phyloP scores from a whole-genome alignment of 768 basidiomycete genomes.

The Daedaleopsis sinensis region DNA sequence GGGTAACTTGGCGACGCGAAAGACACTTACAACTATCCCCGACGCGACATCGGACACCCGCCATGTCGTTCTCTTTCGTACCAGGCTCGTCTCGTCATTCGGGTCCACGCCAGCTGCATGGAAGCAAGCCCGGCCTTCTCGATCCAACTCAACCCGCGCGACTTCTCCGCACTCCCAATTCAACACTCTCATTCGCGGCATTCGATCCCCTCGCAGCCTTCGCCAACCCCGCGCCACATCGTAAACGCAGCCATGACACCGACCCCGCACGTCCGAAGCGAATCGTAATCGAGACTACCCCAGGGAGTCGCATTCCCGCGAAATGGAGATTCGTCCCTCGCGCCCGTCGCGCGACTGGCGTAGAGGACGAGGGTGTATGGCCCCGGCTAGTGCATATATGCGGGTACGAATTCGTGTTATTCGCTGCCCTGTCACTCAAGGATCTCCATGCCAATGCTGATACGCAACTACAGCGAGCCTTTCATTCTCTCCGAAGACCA shows the following conservation, averaged over 20 bases:
- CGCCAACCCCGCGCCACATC: slow-evolving; percentile 37
- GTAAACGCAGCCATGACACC: slow-evolving; percentile 47
- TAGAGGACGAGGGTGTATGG: slow-evolving; percentile 69
- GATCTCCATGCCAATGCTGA: slow-evolving; percentile 1
- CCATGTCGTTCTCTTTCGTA: slow-evolving; percentile 21
- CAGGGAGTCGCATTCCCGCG: slow-evolving; percentile 46
- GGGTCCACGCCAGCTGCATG: slow-evolving; percentile 31
- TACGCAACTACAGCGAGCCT: slow-evolving; percentile 41
- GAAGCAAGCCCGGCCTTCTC: slow-evolving; percentile 62
- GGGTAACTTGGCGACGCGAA: not conserved
- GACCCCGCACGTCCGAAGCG: slow-evolving; percentile 63
- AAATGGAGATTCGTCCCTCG: slow-evolving; percentile 81
- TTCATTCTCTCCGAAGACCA: slow-evolving; percentile 69
- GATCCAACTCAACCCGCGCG: slow-evolving; percentile 65
- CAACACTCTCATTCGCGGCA: slow-evolving; percentile 70
- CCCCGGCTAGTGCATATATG: slow-evolving; percentile 68
- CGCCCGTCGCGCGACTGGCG: slow-evolving; percentile 59
- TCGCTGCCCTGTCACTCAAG: not conserved
- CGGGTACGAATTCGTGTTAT: slow-evolving; percentile 51
- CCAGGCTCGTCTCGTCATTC: slow-evolving; percentile 13
- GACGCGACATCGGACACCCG: not conserved
- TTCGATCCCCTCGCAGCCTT: slow-evolving; percentile 72
- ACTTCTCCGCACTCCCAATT: slow-evolving; percentile 59
- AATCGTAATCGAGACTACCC: slow-evolving; percentile 69
- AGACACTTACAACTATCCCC: not conserved